Percentiles rank a stretch among this genome's conserved stretches.
Evolutionary conservation across 2,329 filamentous ascomycete species (phyloP).

Genomic region (Dactylellina parvicollis): DNA sequence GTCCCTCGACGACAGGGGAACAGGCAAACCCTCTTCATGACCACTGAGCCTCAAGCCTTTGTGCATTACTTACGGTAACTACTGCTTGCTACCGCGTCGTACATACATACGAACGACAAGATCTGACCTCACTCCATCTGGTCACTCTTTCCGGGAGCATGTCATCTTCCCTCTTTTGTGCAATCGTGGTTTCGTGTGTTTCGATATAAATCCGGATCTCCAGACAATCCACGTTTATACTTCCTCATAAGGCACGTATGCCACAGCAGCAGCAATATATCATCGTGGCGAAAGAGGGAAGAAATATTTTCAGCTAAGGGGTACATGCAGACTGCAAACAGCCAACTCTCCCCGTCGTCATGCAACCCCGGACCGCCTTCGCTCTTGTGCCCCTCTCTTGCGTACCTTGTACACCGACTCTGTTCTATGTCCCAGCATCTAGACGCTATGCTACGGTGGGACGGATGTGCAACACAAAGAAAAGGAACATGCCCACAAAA

Average conservation of each 20-base stretch:
- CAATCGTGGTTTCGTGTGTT: conserved; percentile 26
- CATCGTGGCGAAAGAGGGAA: neutral
- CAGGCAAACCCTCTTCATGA: neutral
- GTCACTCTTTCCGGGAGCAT: conserved; percentile 35
- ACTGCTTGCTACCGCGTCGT: neutral
- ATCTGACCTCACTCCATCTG: conserved; percentile 10
- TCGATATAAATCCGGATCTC: conserved; percentile 13
- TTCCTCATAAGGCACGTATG: conserved; percentile 31
- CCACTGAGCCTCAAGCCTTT: conserved; percentile 28
- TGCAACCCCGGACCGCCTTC: conserved; percentile 6
- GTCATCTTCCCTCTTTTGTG: conserved; percentile 8
- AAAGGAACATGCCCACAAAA: neutral
- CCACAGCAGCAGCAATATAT: neutral
- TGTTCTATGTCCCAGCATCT: conserved; percentile 3
- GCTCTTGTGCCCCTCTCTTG: neutral
- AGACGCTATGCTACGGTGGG: conserved; percentile 38
- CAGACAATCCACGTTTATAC: conserved; percentile 13
- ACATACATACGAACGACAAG: neutral
- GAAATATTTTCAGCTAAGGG: neutral
- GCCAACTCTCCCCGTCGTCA: conserved; percentile 22
- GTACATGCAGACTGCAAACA: conserved; percentile 20
- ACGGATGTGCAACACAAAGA: conserved; percentile 23
- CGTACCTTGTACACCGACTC: neutral
- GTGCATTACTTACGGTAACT: no score
- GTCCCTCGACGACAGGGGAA: conserved; percentile 18